Evolutionary conservation across 441 rosid genomes (phyloP), one percentile per base, ranked within the genome.

Genomic region (Erodium texanum): DNA sequence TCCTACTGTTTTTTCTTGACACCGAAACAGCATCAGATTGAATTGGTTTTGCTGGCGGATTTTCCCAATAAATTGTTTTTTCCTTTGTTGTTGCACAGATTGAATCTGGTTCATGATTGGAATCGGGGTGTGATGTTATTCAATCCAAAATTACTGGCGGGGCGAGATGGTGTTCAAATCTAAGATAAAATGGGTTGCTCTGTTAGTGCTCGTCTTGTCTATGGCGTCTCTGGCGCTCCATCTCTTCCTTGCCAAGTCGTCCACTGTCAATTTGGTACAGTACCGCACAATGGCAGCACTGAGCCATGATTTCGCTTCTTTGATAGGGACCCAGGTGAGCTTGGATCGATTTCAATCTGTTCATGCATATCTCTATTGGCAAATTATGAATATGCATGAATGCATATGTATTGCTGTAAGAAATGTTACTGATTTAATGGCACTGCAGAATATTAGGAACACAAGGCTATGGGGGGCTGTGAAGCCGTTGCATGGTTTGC

Each of bases 181-280:
- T 41, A 91, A 85, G 80, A 89, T 95, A 68, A 95, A 95, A 78
- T 86, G 93, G 96, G 80, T 89, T 64, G 93, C 95, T 68, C 80
- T 92, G 0, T 73, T 88, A 24, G 93, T 90, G 32, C 74, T 92
- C 70, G 73, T 85, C 64, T 75, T 95, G 67, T 95, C 99, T 20
- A 78, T 84, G 69, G 96, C 82, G 76, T 95, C 97, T 70, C 75
- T 95, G 29, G 64, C 93, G 78, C 75, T 82, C 76, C 99, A 90
- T 74, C 89, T 92, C 38, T 90, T 86, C 2, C 79, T 95, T 48
- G 88, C 98, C 41, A 92, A 90, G 88, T 78, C 82, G 77, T 87
- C 99, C 5, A 72, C 81, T 71, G 80, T 82, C 62, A 74, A 77
- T 73, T 75, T 82, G 71, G 80, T 85, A 16, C 82, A 70, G 77